A percentile compares a stretch with the other conserved stretches of the same genome.
These are phyloP conservation scores for Vanderwaltozyma yarrowii DNA, from an alignment of 805 yeast species.

Conservation along the genomic window DNA sequence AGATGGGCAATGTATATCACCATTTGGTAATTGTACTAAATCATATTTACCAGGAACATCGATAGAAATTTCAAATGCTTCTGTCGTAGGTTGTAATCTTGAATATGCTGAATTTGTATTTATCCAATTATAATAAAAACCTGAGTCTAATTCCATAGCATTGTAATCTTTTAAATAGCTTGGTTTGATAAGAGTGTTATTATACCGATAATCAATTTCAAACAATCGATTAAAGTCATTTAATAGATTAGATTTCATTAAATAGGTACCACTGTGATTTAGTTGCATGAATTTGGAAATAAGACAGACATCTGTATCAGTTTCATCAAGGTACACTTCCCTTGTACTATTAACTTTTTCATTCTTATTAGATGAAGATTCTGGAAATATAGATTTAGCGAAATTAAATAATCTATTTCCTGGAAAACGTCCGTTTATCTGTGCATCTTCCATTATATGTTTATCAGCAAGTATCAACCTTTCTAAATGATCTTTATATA, in stretches of 20 bases:
- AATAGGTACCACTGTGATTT: not conserved
- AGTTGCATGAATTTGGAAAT: conserved; percentile 11
- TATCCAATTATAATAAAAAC: conserved; percentile 28
- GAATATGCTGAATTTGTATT: conserved; percentile 8
- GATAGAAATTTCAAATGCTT: conserved; percentile 21
- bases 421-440: not conserved
- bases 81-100: conserved; percentile 16
- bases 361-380: not conserved
- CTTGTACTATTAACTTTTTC: not conserved
- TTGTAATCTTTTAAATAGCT: conserved; percentile 19
- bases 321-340: not conserved
- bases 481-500: conserved; percentile 9
- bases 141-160: conserved; percentile 25
- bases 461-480: conserved; percentile 5
- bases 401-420: not conserved
- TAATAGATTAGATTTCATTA: conserved; percentile 35
- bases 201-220: conserved; percentile 34
- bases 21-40: conserved; percentile 3
- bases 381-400: not conserved
- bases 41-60: conserved; percentile 13
- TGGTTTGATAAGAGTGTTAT: conserved; percentile 36
- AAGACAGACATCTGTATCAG: not conserved
- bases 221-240: conserved; percentile 33
- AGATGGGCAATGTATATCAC: conserved; percentile 14
- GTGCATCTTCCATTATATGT: not conserved